Base-by-base conservation (phyloP, 192 early-diverging fungal species). In the Geosiphon pyriformis region DNA sequence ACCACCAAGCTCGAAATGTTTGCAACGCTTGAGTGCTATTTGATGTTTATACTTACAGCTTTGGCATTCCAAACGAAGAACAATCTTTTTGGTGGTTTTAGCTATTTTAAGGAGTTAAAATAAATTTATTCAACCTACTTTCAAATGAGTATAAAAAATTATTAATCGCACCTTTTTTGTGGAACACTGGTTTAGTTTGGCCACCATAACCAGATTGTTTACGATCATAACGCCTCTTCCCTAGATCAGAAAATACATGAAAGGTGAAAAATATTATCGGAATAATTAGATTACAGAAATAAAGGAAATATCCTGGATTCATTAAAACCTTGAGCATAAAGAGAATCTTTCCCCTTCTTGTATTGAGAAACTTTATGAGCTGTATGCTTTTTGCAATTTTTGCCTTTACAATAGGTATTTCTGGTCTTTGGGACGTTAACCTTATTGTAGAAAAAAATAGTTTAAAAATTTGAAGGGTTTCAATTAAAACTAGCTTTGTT, bases 121-220 rank as follows among this genome's bases (percentile, higher is more conserved):
- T n/a, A n/a, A n/a, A n/a, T n/a, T n/a, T n/a, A n/a, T n/a, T n/a
- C n/a, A n/a, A n/a, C n/a, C n/a, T n/a, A n/a, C 30, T n/a, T 59
- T 25, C 25, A 27, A 27, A 10, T 4, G 47, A 61, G 12, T 48
- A 33, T 37, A 34, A 33, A 35, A 18, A 0, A 23, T 25, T n/a
- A 8, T 54, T 31, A n/a, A 26, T n/a, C 2, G 27, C 23, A 64
- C 61, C 61, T 92, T 99, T 99, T 89, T 99, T 99, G 91, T 97
- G 94, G 94, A 99, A 99, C 75, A 98, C 92, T 77, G 94, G 97
- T 91, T 99, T 99, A 83, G 94, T 98, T 86, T 99, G 97, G 87
- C 97, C 97, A 93, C 97, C 97, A 84, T 89, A 98, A 85, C 97
- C 97, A 67, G 87, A 88, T 83, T 98, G 95, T 88, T 99, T 99